Evolutionary conservation across 768 basidiomycete genomes (phyloP).

Genomic region (Mycena filopes): DNA sequence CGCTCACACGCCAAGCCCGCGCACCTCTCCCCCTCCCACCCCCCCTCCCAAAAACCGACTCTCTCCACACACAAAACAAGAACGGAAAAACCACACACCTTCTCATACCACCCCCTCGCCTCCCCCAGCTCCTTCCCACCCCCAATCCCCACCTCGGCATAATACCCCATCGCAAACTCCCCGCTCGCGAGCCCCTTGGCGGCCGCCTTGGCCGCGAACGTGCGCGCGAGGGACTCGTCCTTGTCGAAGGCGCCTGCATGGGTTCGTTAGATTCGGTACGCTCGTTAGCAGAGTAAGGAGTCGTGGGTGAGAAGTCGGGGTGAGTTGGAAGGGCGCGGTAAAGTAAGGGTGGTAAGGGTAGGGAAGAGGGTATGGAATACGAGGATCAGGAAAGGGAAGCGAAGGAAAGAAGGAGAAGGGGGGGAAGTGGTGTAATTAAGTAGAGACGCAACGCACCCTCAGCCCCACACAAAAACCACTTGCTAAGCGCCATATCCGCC

Average conservation of each 20-base stretch:
- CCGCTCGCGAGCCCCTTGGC: slow-evolving; percentile 80
- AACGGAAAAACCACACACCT: slow-evolving; percentile 39
- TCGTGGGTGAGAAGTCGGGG: too few species aligned
- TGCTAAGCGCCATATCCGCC: slow-evolving; percentile 96
- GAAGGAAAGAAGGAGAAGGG: too few species aligned
- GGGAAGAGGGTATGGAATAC: too few species aligned
- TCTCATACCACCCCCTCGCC: slow-evolving; percentile 83
- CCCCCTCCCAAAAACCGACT: too few species aligned
- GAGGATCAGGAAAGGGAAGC: too few species aligned
- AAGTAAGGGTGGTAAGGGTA: too few species aligned
- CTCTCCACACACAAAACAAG: not conserved
- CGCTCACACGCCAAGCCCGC: too few species aligned
- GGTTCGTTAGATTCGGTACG: not conserved
- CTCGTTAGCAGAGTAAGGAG: too few species aligned
- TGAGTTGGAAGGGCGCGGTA: too few species aligned
- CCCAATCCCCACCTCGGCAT: slow-evolving; percentile 92
- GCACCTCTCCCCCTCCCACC: too few species aligned
- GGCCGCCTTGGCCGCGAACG: slow-evolving; percentile 91
- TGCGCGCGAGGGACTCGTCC: slow-evolving; percentile 86
- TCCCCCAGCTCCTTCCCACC: slow-evolving; percentile 67
- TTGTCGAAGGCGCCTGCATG: slow-evolving; percentile 74
- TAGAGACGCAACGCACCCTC: slow-evolving; percentile 43
- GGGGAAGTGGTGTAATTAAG: too few species aligned
- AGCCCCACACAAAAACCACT: slow-evolving; percentile 94
- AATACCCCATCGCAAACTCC: slow-evolving; percentile 97